A percentile compares a stretch with the other conserved stretches of the same genome.
These are phyloP conservation scores for Aspergillus steynii DNA, from an alignment of 495 filamentous ascomycete genomes.

Conservation along the genomic window DNA sequence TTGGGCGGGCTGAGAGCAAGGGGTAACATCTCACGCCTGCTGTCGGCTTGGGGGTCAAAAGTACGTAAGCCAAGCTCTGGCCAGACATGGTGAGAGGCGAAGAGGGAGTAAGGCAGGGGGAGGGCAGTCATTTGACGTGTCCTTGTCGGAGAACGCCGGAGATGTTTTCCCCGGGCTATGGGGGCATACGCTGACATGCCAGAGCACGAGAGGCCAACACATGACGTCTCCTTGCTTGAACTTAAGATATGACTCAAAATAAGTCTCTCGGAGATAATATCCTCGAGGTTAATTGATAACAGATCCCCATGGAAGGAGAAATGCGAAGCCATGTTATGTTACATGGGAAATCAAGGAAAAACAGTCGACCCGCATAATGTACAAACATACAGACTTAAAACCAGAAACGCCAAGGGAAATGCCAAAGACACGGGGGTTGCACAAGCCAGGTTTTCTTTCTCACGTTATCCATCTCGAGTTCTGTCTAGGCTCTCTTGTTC, in stretches of 20 bases:
- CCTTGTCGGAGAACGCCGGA: no score
- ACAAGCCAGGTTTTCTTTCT: not conserved
- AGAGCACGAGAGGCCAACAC: not conserved
- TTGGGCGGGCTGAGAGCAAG: no score
- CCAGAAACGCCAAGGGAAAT: constrained; percentile 16
- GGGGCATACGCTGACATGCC: not conserved
- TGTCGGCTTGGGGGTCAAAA: not conserved
- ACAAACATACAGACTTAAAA: constrained; percentile 22
- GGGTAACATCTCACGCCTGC: no score
- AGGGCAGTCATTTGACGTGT: no score
- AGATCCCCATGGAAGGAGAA: not conserved
- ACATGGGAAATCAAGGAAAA: not conserved
- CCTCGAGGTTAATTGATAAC: not conserved
- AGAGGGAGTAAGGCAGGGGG: no score
- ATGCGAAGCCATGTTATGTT: constrained; percentile 8
- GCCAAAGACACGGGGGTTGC: constrained; percentile 15
- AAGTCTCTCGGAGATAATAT: not conserved
- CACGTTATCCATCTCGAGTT: not conserved
- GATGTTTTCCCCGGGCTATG: not conserved
- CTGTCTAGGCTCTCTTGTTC: not conserved
- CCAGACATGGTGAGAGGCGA: not conserved
- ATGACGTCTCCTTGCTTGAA: not conserved
- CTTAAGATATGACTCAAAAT: not conserved
- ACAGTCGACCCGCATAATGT: constrained; percentile 21
- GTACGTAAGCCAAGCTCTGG: not conserved